Evolutionary conservation across 148 eudicot genomes (phyloP).

Genomic region (Drosera capensis): DNA sequence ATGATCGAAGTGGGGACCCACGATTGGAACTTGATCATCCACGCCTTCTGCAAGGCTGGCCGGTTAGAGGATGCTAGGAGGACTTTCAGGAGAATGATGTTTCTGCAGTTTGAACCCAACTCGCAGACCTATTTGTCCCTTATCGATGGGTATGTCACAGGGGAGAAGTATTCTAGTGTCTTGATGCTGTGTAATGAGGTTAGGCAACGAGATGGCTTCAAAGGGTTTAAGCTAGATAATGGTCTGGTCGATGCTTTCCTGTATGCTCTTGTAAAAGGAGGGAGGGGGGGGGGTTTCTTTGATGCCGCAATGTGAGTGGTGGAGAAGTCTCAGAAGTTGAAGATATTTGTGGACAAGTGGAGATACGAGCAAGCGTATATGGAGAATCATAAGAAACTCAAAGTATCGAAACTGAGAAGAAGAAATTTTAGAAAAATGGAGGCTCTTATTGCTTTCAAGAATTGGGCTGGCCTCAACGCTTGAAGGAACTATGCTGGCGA

Average conservation of each 20-base stretch:
- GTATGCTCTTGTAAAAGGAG: constrained; percentile 80
- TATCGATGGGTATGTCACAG: constrained; percentile 53
- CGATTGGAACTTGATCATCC: constrained; percentile 95
- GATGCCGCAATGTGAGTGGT: constrained; percentile 96
- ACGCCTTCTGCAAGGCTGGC: constrained; percentile 84
- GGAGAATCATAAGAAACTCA: constrained; percentile 90
- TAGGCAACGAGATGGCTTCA: constrained; percentile 39
- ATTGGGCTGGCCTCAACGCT: constrained; percentile 86
- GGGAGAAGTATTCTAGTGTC: constrained; percentile 59
- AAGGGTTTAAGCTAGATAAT: constrained; percentile 35
- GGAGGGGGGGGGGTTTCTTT: constrained; percentile 89
- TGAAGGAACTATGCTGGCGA: no score
- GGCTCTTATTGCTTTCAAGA: constrained; percentile 76
- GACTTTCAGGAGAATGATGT: constrained; percentile 80
- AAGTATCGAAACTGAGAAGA: constrained; percentile 49
- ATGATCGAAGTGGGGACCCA: constrained; percentile 71
- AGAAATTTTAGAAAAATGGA: constrained; percentile 66
- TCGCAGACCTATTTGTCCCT: constrained; percentile 82
- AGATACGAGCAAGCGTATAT: constrained; percentile 91
- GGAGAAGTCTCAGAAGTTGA: constrained; percentile 58
- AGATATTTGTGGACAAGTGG: constrained; percentile 87
- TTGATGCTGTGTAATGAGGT: constrained; percentile 96
- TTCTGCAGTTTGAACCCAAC: constrained; percentile 72
- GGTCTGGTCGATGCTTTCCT: constrained; percentile 81
- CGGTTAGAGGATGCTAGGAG: constrained; percentile 81